Percentiles rank a stretch among this genome's conserved stretches.
Conservation (phyloP, 352 stramenopile genomes). For the Pythium diclinum region DNA sequence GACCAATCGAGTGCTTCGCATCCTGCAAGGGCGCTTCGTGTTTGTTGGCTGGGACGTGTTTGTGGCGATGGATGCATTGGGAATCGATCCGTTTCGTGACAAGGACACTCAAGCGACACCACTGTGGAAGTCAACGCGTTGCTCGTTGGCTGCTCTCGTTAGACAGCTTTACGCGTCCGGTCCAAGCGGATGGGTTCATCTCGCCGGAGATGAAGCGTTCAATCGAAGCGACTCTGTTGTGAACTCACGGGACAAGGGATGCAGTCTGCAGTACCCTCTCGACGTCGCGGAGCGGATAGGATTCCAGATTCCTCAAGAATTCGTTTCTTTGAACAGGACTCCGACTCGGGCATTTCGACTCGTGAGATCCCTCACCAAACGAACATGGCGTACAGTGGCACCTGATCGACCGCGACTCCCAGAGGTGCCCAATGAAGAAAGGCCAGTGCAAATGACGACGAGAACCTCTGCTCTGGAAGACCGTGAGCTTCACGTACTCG, state of each 20-base stretch:
- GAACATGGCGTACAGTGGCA: neutral
- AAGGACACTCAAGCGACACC: neutral
- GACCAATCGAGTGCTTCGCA: constrained; percentile 26
- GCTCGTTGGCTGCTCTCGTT: constrained; percentile 26
- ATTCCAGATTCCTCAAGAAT: neutral
- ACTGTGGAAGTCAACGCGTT: constrained; percentile 17
- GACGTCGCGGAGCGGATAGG: neutral
- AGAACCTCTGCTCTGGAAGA: neutral
- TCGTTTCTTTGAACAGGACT: neutral
- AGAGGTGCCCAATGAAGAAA: neutral
- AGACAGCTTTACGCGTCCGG: constrained; percentile 31
- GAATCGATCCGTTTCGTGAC: constrained; percentile 1
- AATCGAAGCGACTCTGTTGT: neutral
- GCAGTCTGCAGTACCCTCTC: neutral
- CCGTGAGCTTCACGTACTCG: neutral
- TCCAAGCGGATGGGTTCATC: constrained; percentile 22
- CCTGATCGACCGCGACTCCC: neutral
- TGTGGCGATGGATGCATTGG: constrained; percentile 11
- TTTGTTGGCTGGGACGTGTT: constrained; percentile 33
- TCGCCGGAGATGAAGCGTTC: constrained; percentile 29
- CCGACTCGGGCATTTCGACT: neutral
- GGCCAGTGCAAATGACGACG: too few species aligned
- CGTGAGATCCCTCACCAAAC: neutral
- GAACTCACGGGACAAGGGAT: neutral
- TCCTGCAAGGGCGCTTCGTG: constrained; percentile 30